These are phyloP conservation scores for Sphenostylis stenocarpa DNA, from an alignment of 306 rosid genomes.

Conservation along the genomic window DNA sequence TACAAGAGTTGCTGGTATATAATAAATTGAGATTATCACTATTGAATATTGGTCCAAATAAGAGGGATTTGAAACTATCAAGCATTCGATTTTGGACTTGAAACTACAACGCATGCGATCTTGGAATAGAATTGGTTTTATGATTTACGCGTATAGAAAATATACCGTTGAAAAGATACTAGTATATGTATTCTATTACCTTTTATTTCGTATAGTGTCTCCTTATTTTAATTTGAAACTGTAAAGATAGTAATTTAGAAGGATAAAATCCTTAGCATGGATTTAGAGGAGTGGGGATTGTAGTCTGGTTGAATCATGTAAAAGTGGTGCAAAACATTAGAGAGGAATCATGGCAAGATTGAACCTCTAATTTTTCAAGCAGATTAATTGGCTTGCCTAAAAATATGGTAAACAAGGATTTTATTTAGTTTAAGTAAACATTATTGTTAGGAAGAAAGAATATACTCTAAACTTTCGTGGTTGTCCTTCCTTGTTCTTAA, in stretches of 20 bases:
- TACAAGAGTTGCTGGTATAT: background rate
- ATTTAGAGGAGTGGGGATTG: background rate
- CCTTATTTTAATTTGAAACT: background rate
- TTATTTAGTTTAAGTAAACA: background rate
- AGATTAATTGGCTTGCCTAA: background rate
- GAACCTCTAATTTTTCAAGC: background rate
- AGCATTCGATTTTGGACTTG: background rate
- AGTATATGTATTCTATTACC: background rate
- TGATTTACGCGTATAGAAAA: background rate
- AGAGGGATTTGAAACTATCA: background rate
- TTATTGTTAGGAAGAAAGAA: background rate
- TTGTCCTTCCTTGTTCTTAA: background rate
- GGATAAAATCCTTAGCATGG: too few relatives aligned
- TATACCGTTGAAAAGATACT: background rate
- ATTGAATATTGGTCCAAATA: background rate
- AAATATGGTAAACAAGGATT: background rate
- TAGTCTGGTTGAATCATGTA: background rate
- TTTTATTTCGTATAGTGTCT: background rate
- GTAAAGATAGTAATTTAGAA: too few relatives aligned
- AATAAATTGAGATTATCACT: background rate
- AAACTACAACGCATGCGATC: background rate
- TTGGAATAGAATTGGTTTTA: background rate
- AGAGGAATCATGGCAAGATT: too few relatives aligned
- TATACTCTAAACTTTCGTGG: background rate
- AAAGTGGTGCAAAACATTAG: background rate